Percentiles rank a stretch among this genome's conserved stretches.
Evolutionary conservation across 1,284 basidiomycete species (phyloP).

Genomic region (Trichosporon coremiiforme): DNA sequence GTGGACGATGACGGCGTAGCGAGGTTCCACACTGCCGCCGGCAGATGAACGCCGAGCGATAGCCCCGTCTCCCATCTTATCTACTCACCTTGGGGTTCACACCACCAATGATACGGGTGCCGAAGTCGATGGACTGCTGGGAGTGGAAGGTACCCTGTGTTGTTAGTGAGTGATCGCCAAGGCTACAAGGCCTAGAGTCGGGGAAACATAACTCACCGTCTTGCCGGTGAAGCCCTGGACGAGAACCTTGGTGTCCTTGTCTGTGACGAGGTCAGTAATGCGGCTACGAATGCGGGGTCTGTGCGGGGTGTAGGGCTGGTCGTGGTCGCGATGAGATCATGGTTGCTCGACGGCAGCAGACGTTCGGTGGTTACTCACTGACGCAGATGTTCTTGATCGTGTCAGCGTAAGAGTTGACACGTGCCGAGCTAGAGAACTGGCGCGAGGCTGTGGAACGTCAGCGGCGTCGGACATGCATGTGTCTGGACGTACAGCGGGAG

Average conservation of each 20-base stretch:
- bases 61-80: background rate
- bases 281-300: conserved; percentile 15
- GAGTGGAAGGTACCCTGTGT: conserved; percentile 93
- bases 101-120: conserved; percentile 94
- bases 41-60: background rate
- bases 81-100: conserved; percentile 75
- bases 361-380: conserved; percentile 48
- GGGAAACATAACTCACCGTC: conserved; percentile 67
- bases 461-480: background rate
- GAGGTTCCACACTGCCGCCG: background rate
- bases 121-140: conserved; percentile 86
- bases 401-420: conserved; percentile 76
- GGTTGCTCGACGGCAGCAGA: conserved; percentile 2
- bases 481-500: conserved; percentile 37
- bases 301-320: background rate
- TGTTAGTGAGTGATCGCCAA: conserved; percentile 21
- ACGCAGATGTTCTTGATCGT: conserved; percentile 90
- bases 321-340: conserved; percentile 9
- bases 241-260: conserved; percentile 92
- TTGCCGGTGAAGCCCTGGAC: conserved; percentile 96
- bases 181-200: conserved; percentile 13
- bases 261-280: conserved; percentile 32
- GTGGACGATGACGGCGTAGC: background rate
- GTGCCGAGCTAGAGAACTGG: conserved; percentile 71
- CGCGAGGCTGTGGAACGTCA: conserved; percentile 34